Percentiles rank a stretch among this genome's conserved stretches.
These are phyloP conservation scores for Bruguiera parviflora DNA, from an alignment of 345 rosid species.

Conservation along the genomic window DNA sequence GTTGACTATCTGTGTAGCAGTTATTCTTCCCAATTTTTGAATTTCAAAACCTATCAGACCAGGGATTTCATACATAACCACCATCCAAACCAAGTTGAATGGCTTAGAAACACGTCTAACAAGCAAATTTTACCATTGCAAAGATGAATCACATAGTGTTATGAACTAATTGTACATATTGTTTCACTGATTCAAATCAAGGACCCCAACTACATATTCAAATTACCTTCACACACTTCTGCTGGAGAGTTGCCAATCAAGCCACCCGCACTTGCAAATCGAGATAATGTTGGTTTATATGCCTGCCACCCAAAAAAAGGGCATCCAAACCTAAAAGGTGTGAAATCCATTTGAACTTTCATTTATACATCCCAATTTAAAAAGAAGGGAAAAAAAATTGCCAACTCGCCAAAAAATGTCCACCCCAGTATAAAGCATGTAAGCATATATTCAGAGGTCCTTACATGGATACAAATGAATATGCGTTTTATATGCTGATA, in stretches of 20 bases:
- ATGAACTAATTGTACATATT: not conserved
- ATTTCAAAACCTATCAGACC: too few relatives aligned
- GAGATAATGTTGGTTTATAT: conserved; percentile 64
- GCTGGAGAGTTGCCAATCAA: conserved; percentile 67
- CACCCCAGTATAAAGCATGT: not conserved
- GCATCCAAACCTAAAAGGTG: not conserved
- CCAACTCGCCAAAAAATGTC: not conserved
- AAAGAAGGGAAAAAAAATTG: not conserved
- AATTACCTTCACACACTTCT: conserved; percentile 69
- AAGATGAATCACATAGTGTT: too few relatives aligned
- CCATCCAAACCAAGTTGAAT: too few relatives aligned
- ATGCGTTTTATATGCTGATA: too few relatives aligned
- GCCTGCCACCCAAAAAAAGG: conserved; percentile 50
- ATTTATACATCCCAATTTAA: too few relatives aligned
- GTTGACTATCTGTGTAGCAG: too few relatives aligned
- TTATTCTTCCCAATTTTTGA: too few relatives aligned
- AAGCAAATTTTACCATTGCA: too few relatives aligned
- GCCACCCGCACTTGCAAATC: conserved; percentile 77
- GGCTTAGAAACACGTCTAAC: too few relatives aligned
- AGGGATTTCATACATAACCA: too few relatives aligned
- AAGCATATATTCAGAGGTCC: not conserved
- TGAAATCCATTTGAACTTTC: not conserved
- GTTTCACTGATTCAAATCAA: not conserved
- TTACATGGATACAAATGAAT: not conserved
- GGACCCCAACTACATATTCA: conserved; percentile 5